Base-by-base conservation (phyloP, 1,284 basidiomycete species). In the Phylloporus sp. region DNA sequence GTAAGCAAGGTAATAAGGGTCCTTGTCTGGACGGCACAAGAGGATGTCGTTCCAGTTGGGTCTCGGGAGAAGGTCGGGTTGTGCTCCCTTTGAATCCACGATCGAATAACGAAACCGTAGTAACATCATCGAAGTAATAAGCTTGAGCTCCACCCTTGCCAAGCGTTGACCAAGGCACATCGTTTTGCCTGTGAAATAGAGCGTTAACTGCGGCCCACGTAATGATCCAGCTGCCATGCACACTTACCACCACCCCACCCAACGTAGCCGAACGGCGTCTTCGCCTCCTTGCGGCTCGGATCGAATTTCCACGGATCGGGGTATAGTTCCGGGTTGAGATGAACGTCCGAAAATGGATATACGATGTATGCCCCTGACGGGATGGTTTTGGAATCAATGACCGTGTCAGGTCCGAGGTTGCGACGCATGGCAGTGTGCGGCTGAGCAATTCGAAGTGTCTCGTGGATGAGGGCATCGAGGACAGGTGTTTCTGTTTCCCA, bases 21-120 rank as follows among this genome's bases (percentile, higher is more conserved):
- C 83, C 57, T 78, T 72, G 54, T 82, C 79, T 8, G 90, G 90
- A 49, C 86, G 83, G 72, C 90, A 90, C 58, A 85, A 77, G 52
- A 90, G 79, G 62, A 84, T 83, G 71, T 92, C 90, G 74, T 92
- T 91, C 90, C 90, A 92, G 69, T 92, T 87, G 20, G 90, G 90
- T 46, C 74, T 79, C 34, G 89, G 89, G 7, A 82, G 75, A 39
- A 76, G 74, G 62, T 77, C 74, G 26, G 80, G 79, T 29, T 71
- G 73, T 65, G 78, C 75, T 46, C 87, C 90, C 42, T 69, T 71
- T 34, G 74, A 74, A 70, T 89, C 86, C 11, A 89, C 84, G 58
- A 86, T 76, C 47, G 74, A 76, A 70, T 86, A 84, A 64, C 84
- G 82, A 71, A 86, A 88, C 31, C 84, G 84, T 52, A 90, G 77